Base-by-base conservation (phyloP, 2,329 filamentous ascomycete genomes). In the Verticillium longisporum region DNA sequence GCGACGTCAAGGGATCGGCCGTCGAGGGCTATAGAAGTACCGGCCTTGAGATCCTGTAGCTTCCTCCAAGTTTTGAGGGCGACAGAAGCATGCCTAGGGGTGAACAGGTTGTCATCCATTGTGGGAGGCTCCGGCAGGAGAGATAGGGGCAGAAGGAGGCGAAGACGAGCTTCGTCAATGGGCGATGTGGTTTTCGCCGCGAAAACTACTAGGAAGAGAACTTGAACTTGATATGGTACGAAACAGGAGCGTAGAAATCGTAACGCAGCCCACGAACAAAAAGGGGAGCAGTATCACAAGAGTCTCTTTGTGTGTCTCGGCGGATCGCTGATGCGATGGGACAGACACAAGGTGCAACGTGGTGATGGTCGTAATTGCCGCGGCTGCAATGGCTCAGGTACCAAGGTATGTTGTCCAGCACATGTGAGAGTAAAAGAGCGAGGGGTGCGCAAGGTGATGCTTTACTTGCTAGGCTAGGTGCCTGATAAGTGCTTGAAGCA, bases 1-100 rank as follows among this genome's bases (percentile, higher is more conserved):
- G 74, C 65, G 18, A 78, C 71, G n/a, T 73, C 70, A n/a, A 78
- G 71, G 59, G 61, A 69, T 3, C 73, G 61, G 1, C 75, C 75
- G 59, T 77, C 68, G 13, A 75, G 63, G 2, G 69, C 34, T 2
- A 74, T 62, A 14, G 59, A 64, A 5, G 34, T 33, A 10, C 62
- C 62, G 1, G 61, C 53, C 14, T 62, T 69, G 59, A 73, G 62
- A 15, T 62, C 59, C 26, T 64, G 66, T 4, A 73, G 62, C 31
- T 62, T 65, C 37, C 64, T 67, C 70, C 72, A 72, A 5, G 65
- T 67, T 18, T 65, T 62, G 54, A 68, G 59, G n/a, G 60, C 18
- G 7, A 21, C 14, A 6, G 50, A 58, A 15, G 60, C 60, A 31
- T 64, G 63, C 15, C 33, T 21, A 26, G 41, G 26, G 37, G 26